Conservation (phyloP, 2,329 filamentous ascomycete species). For the Aciculosporium take region DNA sequence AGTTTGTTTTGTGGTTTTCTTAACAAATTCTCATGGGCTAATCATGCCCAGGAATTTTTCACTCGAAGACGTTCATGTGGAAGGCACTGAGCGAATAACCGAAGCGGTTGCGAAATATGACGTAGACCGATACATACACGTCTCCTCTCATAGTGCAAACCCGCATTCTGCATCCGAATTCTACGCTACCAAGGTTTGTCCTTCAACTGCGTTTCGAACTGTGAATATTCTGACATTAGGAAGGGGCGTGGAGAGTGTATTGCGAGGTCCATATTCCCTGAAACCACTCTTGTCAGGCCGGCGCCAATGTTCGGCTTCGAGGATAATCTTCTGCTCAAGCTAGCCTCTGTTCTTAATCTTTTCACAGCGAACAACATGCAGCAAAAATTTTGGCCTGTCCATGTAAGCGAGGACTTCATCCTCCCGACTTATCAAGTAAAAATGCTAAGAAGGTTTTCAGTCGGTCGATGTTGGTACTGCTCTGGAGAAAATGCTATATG, state of each 20-base stretch:
- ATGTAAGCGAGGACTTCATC: slow-evolving; percentile 40
- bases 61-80: slow-evolving; percentile 82
- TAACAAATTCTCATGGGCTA: slow-evolving; percentile 7
- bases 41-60: slow-evolving; percentile 67
- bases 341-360: slow-evolving; percentile 67
- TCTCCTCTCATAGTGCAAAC: slow-evolving; percentile 87
- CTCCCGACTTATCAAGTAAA: too few species aligned
- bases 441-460: slow-evolving; percentile 23
- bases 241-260: slow-evolving; percentile 69
- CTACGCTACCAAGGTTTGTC: slow-evolving; percentile 68
- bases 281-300: slow-evolving; percentile 91
- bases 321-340: slow-evolving; percentile 75
- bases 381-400: slow-evolving; percentile 81
- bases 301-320: slow-evolving; percentile 92
- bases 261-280: slow-evolving; percentile 79
- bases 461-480: slow-evolving; percentile 81
- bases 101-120: slow-evolving; percentile 97
- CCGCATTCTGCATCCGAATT: slow-evolving; percentile 72
- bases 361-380: slow-evolving; percentile 89
- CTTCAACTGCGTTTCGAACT: neutral
- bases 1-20: slow-evolving; percentile 40
- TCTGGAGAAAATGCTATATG: slow-evolving; percentile 77
- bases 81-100: slow-evolving; percentile 81
- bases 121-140: slow-evolving; percentile 88
- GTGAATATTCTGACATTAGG: neutral